Evolutionary conservation across 495 filamentous ascomycete species (phyloP).

Genomic region (Podospora conica): DNA sequence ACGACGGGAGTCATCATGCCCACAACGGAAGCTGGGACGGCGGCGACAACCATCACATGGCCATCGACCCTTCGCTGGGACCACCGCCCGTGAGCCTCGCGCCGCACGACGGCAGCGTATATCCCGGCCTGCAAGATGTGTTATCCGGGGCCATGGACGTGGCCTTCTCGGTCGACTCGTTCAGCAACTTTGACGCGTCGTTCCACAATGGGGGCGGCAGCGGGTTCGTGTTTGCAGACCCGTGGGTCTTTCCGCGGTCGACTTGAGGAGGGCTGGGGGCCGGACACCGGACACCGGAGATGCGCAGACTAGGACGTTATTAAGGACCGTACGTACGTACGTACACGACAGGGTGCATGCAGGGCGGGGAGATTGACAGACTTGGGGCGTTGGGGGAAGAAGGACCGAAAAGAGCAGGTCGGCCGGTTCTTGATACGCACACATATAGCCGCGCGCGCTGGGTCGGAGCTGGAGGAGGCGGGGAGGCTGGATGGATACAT

Average conservation of each 20-base stretch:
- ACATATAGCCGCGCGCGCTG: background rate
- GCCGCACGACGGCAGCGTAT: background rate
- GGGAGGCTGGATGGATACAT: background rate
- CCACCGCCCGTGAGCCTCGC: background rate
- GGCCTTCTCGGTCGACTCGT: slow-evolving; percentile 6
- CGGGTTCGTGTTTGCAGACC: slow-evolving; percentile 2
- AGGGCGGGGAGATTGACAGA: too few species aligned
- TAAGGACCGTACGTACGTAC: too few species aligned
- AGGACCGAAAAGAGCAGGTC: background rate
- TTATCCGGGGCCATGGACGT: slow-evolving; percentile 6
- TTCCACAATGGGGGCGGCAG: background rate
- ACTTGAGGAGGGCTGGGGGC: background rate
- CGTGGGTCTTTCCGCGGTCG: slow-evolving; percentile 1
- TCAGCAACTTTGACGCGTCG: background rate
- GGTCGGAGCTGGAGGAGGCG: too few species aligned
- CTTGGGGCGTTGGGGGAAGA: background rate
- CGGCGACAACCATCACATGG: background rate
- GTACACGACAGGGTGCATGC: background rate
- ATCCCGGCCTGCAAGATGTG: slow-evolving; percentile 1
- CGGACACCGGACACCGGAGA: too few species aligned
- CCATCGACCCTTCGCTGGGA: background rate
- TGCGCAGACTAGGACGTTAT: too few species aligned
- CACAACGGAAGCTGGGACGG: background rate
- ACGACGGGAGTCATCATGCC: background rate
- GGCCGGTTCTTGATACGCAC: background rate